Conservation (phyloP, 352 stramenopile species). For the Globisporangium megalacanthum region DNA sequence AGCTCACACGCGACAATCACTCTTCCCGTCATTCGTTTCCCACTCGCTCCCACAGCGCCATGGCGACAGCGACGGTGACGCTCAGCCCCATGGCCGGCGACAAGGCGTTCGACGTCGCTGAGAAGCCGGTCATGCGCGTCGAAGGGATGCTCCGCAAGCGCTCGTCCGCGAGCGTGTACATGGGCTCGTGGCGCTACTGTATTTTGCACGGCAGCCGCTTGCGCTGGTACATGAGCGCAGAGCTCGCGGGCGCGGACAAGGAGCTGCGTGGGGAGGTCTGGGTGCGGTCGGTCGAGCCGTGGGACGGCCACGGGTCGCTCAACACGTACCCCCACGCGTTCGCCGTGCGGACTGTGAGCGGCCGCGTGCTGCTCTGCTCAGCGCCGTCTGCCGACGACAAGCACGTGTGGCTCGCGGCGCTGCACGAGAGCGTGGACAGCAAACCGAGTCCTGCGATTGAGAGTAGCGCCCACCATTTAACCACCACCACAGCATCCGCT, state of each 20-base stretch:
- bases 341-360: constrained; percentile 48
- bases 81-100: background rate
- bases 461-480: constrained; percentile 1
- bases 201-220: constrained; percentile 53
- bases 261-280: constrained; percentile 57
- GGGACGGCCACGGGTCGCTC: constrained; percentile 50
- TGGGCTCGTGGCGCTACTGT: constrained; percentile 74
- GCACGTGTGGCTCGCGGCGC: constrained; percentile 35
- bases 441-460: background rate
- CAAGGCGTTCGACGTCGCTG: background rate
- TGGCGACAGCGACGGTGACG: background rate
- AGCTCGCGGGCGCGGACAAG: constrained; percentile 37
- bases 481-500: too few species aligned
- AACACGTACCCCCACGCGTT: constrained; percentile 55
- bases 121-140: constrained; percentile 17
- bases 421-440: constrained; percentile 22
- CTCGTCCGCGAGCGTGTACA: constrained; percentile 63
- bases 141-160: constrained; percentile 63
- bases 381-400: constrained; percentile 36
- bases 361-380: constrained; percentile 57
- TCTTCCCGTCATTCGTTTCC: too few species aligned
- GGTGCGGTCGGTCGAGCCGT: constrained; percentile 50
- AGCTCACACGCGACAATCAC: too few species aligned
- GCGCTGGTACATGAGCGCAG: constrained; percentile 61
- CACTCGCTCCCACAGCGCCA: too few species aligned